A percentile compares a stretch with the other conserved stretches of the same genome.
Conservation (phyloP, 345 rosid genomes). For the Acer saccharum region DNA sequence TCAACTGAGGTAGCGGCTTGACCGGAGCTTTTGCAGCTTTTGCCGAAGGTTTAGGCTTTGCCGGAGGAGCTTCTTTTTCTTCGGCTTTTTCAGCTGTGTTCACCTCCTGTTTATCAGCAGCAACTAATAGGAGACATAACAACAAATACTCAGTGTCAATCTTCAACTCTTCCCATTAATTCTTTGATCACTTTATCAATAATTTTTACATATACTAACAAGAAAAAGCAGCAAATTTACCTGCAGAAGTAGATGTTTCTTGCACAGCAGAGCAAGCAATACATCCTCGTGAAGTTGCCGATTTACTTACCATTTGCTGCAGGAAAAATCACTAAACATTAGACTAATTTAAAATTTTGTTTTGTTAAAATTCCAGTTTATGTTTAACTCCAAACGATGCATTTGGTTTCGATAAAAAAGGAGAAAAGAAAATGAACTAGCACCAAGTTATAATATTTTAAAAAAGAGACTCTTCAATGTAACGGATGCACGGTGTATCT, state of each 20-base stretch:
- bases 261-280: conserved; percentile 65
- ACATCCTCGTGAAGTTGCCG: conserved; percentile 31
- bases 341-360: neutral
- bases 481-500: no score
- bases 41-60: conserved; percentile 67
- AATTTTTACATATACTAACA: no score
- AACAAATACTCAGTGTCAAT: neutral
- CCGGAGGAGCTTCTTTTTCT: conserved; percentile 42
- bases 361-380: neutral
- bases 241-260: conserved; percentile 74
- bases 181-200: neutral
- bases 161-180: neutral
- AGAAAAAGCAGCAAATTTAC: conserved; percentile 23
- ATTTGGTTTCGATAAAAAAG: neutral
- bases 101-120: conserved; percentile 49
- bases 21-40: conserved; percentile 69
- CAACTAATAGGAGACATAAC: conserved; percentile 30
- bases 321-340: neutral
- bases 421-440: neutral
- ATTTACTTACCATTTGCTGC: conserved; percentile 48
- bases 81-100: conserved; percentile 42
- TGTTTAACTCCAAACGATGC: neutral
- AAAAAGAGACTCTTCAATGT: no score
- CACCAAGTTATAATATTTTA: no score
- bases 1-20: conserved; percentile 70